Evolutionary conservation across 2,329 filamentous ascomycete genomes (phyloP), one percentile per base, ranked within the genome.

Genomic region (Colletotrichum lupini): DNA sequence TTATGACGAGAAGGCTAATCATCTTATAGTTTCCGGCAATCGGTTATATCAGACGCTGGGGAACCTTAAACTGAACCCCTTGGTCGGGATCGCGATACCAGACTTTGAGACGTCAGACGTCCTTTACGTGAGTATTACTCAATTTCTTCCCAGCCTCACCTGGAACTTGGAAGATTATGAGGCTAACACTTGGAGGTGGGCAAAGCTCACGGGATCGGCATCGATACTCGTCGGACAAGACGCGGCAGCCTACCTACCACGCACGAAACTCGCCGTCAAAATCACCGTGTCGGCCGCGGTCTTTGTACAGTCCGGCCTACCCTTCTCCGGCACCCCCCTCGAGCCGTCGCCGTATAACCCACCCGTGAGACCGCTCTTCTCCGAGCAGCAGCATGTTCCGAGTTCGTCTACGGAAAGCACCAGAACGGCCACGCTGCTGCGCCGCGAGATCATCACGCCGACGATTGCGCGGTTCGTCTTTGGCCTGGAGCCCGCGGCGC

Each of bases 31-130:
- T 80, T 95, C 93, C 0, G 95, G 95, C 8, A 97, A 97, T 80
- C 86, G 94, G 19, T 84, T 97, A 0, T 97, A 97, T 77, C 94
- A 97, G 80, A 94, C 93, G 0, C 87, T 97, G 0, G 95, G 95
- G 1, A 97, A 97, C 78, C 84, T 97, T 16, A 85, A 88, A 52
- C 82, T 88, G 8, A 92, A 92, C 37, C 93, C 94, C 0, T 83
- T 85, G 22, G 89, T 93, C 3, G 94, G 95, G 3, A 81, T 96
- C 61, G 90, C 89, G 3, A 87, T 97, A 46, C 94, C 94, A 0
- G 91, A 95, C 79, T 96, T 94, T 78, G 87, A 88, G 5, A 93
- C 90, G 0, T 93, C 93, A 1, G 85, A 94, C 77, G 91, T 93
- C 6, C 85, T 97, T 2, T 96, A 96, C 80, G 68, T 82, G 24